A percentile compares a stretch with the other conserved stretches of the same genome.
phyloP scores from a whole-genome alignment of 805 yeast species.

The Blastobotrys robertii region DNA sequence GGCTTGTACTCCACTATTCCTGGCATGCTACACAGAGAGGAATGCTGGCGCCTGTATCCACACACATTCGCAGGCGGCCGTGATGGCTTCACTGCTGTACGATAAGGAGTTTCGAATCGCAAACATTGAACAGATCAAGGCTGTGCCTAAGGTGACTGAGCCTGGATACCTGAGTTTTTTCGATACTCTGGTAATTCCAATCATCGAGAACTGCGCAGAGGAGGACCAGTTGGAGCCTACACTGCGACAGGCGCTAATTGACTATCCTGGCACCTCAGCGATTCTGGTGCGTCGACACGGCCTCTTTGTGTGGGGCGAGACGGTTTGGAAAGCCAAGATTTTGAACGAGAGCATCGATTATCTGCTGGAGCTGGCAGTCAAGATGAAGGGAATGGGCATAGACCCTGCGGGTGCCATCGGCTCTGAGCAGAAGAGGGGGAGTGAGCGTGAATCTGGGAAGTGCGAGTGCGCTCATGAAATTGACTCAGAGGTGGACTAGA shows the following conservation, averaged over 20 bases:
- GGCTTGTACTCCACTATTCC: slow-evolving; percentile 85
- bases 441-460: too few relatives aligned
- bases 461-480: too few relatives aligned
- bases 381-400: slow-evolving; percentile 65
- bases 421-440: slow-evolving; percentile 15
- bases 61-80: slow-evolving; percentile 87
- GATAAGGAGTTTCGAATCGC: slow-evolving; percentile 65
- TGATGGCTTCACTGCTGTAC: slow-evolving; percentile 63
- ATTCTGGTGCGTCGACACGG: slow-evolving; percentile 91
- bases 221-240: slow-evolving; percentile 70
- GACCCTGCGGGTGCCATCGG: slow-evolving; percentile 25
- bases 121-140: slow-evolving; percentile 87
- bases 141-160: slow-evolving; percentile 60
- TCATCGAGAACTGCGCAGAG: slow-evolving; percentile 81
- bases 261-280: slow-evolving; percentile 73
- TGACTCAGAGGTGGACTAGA: too few relatives aligned
- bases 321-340: slow-evolving; percentile 85
- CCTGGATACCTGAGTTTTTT: slow-evolving; percentile 62
- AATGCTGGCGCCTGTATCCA: slow-evolving; percentile 90
- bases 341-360: slow-evolving; percentile 91
- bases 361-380: slow-evolving; percentile 71
- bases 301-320: slow-evolving; percentile 92
- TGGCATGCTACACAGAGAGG: slow-evolving; percentile 57
- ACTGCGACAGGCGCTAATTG: slow-evolving; percentile 50
- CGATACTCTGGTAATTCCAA: slow-evolving; percentile 76